Evolutionary conservation across 2,329 filamentous ascomycete species (phyloP).

Genomic region (Tympanopsis confertula): DNA sequence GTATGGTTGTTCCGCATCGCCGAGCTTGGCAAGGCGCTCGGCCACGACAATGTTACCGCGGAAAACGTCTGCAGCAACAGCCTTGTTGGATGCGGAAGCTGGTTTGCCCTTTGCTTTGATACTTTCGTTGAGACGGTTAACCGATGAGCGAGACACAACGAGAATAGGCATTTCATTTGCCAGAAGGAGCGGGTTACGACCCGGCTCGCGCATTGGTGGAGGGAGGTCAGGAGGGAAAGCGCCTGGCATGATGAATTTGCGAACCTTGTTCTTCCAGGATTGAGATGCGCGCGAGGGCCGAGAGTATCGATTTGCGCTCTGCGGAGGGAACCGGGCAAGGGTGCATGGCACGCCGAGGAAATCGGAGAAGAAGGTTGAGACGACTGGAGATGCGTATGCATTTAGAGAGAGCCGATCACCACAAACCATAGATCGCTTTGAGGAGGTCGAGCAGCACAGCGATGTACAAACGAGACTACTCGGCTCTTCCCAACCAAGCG

Average conservation of each 20-base stretch:
- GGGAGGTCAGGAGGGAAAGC: slow-evolving; percentile 27
- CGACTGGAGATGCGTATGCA: slow-evolving; percentile 51
- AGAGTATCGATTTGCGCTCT: slow-evolving; percentile 52
- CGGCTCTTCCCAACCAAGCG: slow-evolving; percentile 57
- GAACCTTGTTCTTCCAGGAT: slow-evolving; percentile 8
- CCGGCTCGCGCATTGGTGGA: slow-evolving; percentile 40
- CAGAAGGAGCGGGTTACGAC: slow-evolving; percentile 49
- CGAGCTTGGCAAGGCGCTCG: slow-evolving; percentile 5
- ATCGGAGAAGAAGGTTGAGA: slow-evolving; percentile 68
- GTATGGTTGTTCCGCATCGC: slow-evolving; percentile 41
- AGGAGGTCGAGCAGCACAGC: slow-evolving; percentile 10
- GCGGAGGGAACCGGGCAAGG: slow-evolving; percentile 71
- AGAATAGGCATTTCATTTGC: slow-evolving; percentile 93
- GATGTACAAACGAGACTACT: slow-evolving; percentile 37
- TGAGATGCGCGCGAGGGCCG: slow-evolving; percentile 58
- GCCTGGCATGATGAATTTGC: slow-evolving; percentile 6
- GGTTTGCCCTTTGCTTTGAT: slow-evolving; percentile 46
- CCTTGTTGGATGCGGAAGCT: slow-evolving; percentile 27
- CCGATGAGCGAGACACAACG: slow-evolving; percentile 67
- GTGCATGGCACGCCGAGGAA: slow-evolving; percentile 70
- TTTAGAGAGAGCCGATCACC: slow-evolving; percentile 66
- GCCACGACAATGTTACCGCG: slow-evolving; percentile 76
- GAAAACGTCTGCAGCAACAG: slow-evolving; percentile 65
- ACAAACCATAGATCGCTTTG: slow-evolving; percentile 59
- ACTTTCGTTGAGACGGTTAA: slow-evolving; percentile 64